phyloP scores from a whole-genome alignment of 148 eudicot species.

The Pharnaceum exiguum region DNA sequence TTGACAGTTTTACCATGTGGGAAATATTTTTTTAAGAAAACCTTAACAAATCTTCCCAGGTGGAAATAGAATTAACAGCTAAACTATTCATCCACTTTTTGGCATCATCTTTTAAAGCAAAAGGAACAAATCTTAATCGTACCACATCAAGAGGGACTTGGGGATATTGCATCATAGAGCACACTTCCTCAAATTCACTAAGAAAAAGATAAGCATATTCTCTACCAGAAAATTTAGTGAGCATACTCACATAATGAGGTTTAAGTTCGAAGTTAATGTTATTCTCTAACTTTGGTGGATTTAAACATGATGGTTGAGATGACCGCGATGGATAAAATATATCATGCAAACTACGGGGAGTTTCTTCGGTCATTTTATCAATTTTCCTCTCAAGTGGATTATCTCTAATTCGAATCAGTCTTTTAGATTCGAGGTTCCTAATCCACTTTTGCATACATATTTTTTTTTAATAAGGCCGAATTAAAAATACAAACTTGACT shows the following conservation, averaged over 20 bases:
- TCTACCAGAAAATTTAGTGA: background rate
- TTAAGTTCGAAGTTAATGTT: background rate
- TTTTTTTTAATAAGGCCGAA: too few relatives aligned
- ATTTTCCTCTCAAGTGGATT: too few relatives aligned
- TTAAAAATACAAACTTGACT: too few relatives aligned
- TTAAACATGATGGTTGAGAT: background rate
- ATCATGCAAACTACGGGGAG: background rate
- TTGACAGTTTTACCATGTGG: too few relatives aligned
- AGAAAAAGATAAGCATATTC: background rate
- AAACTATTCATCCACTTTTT: too few relatives aligned
- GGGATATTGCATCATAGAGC: background rate
- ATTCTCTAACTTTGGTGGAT: background rate
- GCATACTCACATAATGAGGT: background rate
- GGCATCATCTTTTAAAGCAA: too few relatives aligned
- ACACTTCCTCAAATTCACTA: conserved; percentile 6
- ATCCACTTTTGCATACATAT: too few relatives aligned
- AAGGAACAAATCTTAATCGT: background rate
- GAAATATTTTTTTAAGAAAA: too few relatives aligned
- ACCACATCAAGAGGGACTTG: background rate
- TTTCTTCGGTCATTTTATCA: background rate
- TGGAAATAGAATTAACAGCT: too few relatives aligned
- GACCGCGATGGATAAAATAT: background rate
- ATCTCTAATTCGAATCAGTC: too few relatives aligned
- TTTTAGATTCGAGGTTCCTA: too few relatives aligned
- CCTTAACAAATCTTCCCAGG: too few relatives aligned